These are phyloP conservation scores for Stereocaulon alpinum DNA, from an alignment of 495 filamentous ascomycete genomes.

Conservation along the genomic window DNA sequence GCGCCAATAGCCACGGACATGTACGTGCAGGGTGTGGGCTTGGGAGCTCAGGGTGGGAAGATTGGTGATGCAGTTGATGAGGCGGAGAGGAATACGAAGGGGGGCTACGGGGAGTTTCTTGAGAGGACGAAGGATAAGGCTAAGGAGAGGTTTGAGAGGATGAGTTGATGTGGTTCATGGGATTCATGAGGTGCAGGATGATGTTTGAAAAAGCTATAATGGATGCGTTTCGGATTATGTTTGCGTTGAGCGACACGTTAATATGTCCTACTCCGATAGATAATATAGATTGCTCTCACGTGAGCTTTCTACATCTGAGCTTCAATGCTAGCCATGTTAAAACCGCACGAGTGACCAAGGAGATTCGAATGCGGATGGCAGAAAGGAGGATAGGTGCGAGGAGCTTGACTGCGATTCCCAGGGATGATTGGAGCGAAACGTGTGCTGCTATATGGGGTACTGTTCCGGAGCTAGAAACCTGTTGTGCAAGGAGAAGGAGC, in stretches of 20 bases:
- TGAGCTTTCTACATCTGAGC: no score
- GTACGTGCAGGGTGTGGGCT: constrained; percentile 73
- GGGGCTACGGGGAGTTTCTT: constrained; percentile 62
- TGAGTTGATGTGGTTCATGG: constrained; percentile 27
- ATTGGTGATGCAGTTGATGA: constrained; percentile 77
- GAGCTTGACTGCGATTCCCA: no score
- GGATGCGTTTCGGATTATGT: background rate
- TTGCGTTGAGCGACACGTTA: background rate
- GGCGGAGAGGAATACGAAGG: constrained; percentile 60
- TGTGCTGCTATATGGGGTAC: no score
- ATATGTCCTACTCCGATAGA: no score
- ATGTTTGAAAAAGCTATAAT: background rate
- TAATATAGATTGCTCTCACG: no score
- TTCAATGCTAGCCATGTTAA: no score
- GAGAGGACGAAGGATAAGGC: constrained; percentile 71
- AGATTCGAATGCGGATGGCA: background rate
- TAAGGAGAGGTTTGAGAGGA: constrained; percentile 63
- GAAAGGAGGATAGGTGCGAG: background rate
- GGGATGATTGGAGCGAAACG: no score
- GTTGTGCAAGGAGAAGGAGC: no score
- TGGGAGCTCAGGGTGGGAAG: constrained; percentile 75
- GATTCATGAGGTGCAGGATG: no score
- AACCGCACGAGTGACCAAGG: no score
- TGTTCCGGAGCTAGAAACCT: no score
- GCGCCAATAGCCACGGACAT: constrained; percentile 68